phyloP scores from a whole-genome alignment of 2,329 filamentous ascomycete genomes.

The Fusarium pilosicola region DNA sequence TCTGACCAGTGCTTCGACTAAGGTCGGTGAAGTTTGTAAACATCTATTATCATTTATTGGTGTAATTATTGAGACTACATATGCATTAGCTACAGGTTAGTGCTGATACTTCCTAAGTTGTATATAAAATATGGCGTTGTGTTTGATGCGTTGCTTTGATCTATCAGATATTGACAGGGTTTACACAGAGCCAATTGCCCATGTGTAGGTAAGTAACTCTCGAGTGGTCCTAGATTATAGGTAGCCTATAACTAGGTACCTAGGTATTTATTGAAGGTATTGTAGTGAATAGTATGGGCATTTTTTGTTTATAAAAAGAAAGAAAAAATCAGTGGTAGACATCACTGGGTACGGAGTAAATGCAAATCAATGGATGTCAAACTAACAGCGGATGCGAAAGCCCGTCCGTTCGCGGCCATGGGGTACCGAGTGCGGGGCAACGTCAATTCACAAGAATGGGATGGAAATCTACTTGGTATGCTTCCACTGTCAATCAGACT shows the following conservation, averaged over 20 bases:
- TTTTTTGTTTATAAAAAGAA: too few relatives aligned
- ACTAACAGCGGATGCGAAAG: constrained; percentile 6
- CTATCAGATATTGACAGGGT: background rate
- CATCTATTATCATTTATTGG: background rate
- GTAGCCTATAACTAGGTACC: background rate
- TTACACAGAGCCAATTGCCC: background rate
- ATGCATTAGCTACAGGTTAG: background rate
- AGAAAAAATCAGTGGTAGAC: background rate
- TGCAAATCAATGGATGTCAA: background rate
- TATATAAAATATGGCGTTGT: background rate
- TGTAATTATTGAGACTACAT: background rate
- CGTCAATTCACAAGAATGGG: constrained; percentile 1
- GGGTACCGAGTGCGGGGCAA: constrained; percentile 16
- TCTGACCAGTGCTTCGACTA: background rate
- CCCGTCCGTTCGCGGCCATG: background rate
- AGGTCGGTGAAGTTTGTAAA: background rate
- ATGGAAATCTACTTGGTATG: background rate
- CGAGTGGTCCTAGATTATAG: background rate
- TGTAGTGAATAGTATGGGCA: background rate
- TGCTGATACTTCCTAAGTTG: background rate
- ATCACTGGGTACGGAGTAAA: too few relatives aligned
- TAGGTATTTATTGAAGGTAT: background rate
- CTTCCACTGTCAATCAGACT: background rate
- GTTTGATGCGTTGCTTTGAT: background rate
- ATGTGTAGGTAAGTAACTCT: background rate